Conservation (phyloP, 345 rosid genomes). For the Tarenaya hassleriana region DNA sequence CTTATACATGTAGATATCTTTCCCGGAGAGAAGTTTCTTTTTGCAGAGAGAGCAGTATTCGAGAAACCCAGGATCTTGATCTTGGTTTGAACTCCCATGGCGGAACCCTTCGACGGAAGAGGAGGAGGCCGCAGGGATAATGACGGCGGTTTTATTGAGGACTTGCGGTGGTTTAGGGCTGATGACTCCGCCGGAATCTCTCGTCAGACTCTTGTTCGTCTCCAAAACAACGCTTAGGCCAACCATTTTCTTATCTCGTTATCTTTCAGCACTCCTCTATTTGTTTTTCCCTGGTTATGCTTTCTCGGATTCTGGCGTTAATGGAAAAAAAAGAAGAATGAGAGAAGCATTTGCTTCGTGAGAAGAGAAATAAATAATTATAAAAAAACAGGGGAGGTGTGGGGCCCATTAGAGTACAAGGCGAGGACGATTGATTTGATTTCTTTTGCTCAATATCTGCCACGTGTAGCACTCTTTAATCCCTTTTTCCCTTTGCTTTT, state of each 20-base stretch:
- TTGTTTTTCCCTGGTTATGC: too few species aligned
- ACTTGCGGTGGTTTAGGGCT: constrained; percentile 43
- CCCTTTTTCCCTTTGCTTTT: constrained; percentile 16
- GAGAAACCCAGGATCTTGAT: constrained; percentile 38
- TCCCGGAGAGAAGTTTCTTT: constrained; percentile 53
- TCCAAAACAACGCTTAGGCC: constrained; percentile 79
- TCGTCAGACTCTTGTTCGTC: constrained; percentile 25
- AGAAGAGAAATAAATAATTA: constrained; percentile 20
- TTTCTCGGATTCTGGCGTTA: constrained; percentile 13
- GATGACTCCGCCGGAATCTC: constrained; percentile 11
- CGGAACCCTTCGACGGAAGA: constrained; percentile 8
- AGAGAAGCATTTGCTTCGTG: constrained; percentile 10
- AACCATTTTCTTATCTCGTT: constrained; percentile 44
- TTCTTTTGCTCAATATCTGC: constrained; percentile 40
- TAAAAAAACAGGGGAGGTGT: constrained; percentile 10
- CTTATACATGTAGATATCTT: constrained; percentile 97
- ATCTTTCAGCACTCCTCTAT: background rate
- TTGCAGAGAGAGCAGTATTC: constrained; percentile 70
- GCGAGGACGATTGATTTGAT: constrained; percentile 69
- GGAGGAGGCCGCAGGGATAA: constrained; percentile 2
- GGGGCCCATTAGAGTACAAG: constrained; percentile 32
- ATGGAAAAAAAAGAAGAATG: constrained; percentile 12
- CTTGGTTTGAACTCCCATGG: constrained; percentile 7
- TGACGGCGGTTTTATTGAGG: constrained; percentile 44
- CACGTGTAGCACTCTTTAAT: constrained; percentile 39